Conservation (phyloP, 805 yeast genomes). For the Gaillardinia entomophila region DNA sequence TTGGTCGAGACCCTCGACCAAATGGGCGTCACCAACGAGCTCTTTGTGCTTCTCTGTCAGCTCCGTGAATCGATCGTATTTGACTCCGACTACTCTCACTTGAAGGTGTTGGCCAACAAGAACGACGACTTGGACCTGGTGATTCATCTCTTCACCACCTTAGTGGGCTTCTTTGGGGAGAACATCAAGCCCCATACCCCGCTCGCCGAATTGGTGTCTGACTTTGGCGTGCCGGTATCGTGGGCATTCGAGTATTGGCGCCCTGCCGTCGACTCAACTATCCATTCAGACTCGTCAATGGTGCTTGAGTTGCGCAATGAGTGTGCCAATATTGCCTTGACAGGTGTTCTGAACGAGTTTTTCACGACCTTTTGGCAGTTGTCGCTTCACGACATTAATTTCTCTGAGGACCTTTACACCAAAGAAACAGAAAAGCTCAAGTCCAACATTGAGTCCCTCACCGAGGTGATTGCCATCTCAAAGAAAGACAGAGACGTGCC, state of each 20-base stretch:
- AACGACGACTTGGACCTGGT: constrained; percentile 68
- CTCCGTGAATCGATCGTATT: constrained; percentile 36
- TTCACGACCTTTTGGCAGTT: constrained; percentile 69
- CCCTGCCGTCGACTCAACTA: constrained; percentile 10
- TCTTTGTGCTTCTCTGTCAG: constrained; percentile 59
- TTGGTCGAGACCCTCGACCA: constrained; percentile 43
- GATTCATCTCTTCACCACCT: constrained; percentile 58
- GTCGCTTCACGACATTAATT: constrained; percentile 65
- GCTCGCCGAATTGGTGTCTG: constrained; percentile 33
- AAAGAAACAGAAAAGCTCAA: constrained; percentile 37
- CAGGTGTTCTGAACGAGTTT: constrained; percentile 30
- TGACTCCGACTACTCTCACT: constrained; percentile 34
- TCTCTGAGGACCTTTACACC: constrained; percentile 44
- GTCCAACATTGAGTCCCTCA: constrained; percentile 26
- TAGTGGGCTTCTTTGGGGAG: constrained; percentile 48
- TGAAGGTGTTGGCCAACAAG: constrained; percentile 66
- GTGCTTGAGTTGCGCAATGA: background rate
- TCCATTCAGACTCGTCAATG: too few species aligned
- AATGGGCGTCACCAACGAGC: constrained; percentile 48
- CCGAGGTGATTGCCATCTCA: constrained; percentile 26
- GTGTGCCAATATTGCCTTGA: background rate
- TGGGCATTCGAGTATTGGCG: constrained; percentile 86
- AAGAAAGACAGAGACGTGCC: constrained; percentile 19
- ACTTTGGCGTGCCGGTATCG: constrained; percentile 43
- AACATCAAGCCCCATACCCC: constrained; percentile 23